These are phyloP conservation scores for Chromera velia DNA, from an alignment of 73 alveolate genomes.

Conservation along the genomic window DNA sequence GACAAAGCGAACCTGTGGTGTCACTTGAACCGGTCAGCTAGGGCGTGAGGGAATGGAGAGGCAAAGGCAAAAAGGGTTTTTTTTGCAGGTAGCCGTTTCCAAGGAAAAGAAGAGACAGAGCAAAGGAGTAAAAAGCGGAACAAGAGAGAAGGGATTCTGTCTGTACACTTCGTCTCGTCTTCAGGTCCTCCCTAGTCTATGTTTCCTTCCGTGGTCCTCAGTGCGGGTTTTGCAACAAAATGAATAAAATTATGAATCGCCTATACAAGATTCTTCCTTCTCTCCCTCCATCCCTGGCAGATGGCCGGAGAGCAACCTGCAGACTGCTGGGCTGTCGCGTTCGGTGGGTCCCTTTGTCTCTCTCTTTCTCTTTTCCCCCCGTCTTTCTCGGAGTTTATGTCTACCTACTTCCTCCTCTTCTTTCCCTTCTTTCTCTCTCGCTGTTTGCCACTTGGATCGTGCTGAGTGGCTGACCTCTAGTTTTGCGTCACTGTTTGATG, in stretches of 20 bases:
- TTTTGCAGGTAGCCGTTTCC: not conserved
- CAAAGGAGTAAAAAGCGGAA: no score
- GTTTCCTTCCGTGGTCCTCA: not conserved
- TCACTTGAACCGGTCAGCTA: slow-evolving; percentile 83
- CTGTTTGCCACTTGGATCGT: no score
- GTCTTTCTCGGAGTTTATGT: not conserved
- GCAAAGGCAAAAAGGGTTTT: no score
- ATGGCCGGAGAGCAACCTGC: slow-evolving; percentile 86
- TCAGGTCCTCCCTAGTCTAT: no score
- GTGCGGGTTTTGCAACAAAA: no score
- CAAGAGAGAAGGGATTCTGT: no score
- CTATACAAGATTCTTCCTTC: no score
- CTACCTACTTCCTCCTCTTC: not conserved
- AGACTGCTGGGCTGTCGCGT: slow-evolving; percentile 97
- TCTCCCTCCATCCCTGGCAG: not conserved
- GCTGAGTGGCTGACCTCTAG: no score
- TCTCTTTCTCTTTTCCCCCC: not conserved
- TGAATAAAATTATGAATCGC: no score
- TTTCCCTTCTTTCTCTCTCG: no score
- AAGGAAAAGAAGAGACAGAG: no score
- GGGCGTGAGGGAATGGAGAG: not conserved
- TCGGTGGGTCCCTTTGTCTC: slow-evolving; percentile 13
- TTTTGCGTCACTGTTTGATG: no score
- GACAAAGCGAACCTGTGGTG: slow-evolving; percentile 93
- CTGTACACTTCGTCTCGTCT: not conserved